Evolutionary conservation across 2,329 filamentous ascomycete species (phyloP), one percentile per base, ranked within the genome.

Genomic region (Penicillium sp.): DNA sequence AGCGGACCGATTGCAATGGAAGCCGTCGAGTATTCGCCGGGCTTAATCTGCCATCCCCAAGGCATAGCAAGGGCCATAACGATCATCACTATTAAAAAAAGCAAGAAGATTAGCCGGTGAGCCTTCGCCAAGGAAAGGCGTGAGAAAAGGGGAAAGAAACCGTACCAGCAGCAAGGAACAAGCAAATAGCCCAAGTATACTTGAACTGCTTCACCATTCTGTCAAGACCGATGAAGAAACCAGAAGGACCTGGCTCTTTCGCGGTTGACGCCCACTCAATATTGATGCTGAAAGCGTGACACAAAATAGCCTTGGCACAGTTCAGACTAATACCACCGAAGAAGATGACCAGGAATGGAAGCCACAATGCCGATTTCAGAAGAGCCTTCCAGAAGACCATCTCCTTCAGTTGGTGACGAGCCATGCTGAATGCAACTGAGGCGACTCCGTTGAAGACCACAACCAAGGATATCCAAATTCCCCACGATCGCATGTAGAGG

Each of bases 201-300:
- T 89, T 92, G 82, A 94, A 94, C 75, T 86, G 88, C 77, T 88
- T 89, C 53, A 94, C 74, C 42, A 96, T 90, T 72, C 89, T 90
- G 37, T 89, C 89, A 17, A 93, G 85, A 73, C 95, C 91, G 61
- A 91, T 89, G 78, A 93, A 94, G 78, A 96, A 96, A 5, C 60
- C 60, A 37, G 75, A 91, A 90, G 28, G 89, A 88, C 70, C 89
- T 88, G 69, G 92, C 63, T 96, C 92, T 78, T 96, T 96, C 42
- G 88, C 85, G 0, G 92, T 96, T 1, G 91, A 87, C 53, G 91
- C 91, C 91, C 91, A 95, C 3, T 85, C 86, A 88, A 95, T 94
- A 76, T 95, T 84, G 71, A 94, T 87, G 78, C 90, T 87, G 73
- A 95, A 90, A 85, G 95, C 91, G 79, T 96, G 92, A 4, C 87